phyloP scores from a whole-genome alignment of 768 basidiomycete species.

The Collybiopsis confluens region DNA sequence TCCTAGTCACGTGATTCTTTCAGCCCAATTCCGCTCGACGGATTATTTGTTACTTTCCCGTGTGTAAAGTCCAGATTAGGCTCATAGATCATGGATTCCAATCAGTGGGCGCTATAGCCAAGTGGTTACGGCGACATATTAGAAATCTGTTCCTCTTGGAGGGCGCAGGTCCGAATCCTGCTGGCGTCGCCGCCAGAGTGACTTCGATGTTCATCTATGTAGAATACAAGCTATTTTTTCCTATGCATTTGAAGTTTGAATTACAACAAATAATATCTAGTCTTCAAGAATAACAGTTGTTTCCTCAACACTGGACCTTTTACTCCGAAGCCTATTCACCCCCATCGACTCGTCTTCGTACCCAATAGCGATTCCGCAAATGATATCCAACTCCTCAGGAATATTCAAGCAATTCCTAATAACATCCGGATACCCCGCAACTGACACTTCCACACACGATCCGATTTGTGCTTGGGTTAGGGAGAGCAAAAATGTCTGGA shows the following conservation, averaged over 20 bases:
- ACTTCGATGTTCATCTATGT: too few relatives aligned
- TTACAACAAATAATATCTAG: neutral
- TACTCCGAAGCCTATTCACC: neutral
- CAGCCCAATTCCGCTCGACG: too few relatives aligned
- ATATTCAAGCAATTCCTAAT: neutral
- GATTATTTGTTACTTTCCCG: too few relatives aligned
- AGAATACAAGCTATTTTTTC: too few relatives aligned
- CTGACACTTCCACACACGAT: neutral
- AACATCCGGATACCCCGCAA: neutral
- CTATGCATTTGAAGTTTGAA: too few relatives aligned
- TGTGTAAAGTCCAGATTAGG: too few relatives aligned
- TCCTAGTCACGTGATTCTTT: too few relatives aligned
- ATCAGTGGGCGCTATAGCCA: slow-evolving; percentile 64
- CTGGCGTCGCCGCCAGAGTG: too few relatives aligned
- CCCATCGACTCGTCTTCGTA: neutral
- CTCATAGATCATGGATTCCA: too few relatives aligned
- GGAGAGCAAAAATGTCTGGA: neutral
- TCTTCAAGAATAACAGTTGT: neutral
- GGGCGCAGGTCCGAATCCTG: slow-evolving; percentile 69
- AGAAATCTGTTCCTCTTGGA: slow-evolving; percentile 60
- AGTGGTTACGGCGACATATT: slow-evolving; percentile 79
- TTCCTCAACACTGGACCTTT: neutral
- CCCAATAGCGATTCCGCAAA: neutral
- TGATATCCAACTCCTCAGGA: neutral
- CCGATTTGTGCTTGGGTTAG: neutral